A percentile compares a stretch with the other conserved stretches of the same genome.
Conservation (phyloP, 2,329 filamentous ascomycete genomes). For the Stromatinia cepivora region DNA sequence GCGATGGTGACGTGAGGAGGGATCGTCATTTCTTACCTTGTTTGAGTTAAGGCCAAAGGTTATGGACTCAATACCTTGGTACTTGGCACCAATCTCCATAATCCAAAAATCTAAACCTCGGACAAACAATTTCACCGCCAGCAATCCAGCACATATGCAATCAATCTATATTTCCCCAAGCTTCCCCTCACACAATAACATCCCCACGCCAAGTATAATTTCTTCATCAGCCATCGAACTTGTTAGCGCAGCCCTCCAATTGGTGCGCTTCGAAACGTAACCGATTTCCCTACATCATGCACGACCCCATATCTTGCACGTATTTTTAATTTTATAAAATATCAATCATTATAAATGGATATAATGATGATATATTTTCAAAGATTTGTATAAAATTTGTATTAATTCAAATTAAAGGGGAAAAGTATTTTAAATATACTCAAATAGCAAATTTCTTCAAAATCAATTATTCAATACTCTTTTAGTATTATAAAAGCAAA, state of each 20-base stretch:
- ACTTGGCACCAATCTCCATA: not conserved
- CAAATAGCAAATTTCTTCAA: no score
- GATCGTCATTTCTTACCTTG: constrained; percentile 16
- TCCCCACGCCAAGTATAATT: constrained; percentile 1
- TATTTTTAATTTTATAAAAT: no score
- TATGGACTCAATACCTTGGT: not conserved
- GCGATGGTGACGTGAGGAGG: not conserved
- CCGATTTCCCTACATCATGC: no score
- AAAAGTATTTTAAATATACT: no score
- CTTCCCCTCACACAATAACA: not conserved
- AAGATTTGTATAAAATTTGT: no score
- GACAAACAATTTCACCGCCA: constrained; percentile 10
- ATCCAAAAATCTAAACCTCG: not conserved
- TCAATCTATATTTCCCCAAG: constrained; percentile 1
- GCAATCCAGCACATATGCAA: not conserved
- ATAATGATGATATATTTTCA: no score
- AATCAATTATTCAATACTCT: no score
- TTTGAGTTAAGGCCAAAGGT: not conserved
- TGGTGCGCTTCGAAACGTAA: constrained; percentile 16
- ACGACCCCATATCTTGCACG: no score
- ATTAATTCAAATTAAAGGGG: no score
- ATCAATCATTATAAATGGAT: no score
- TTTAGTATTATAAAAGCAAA: no score
- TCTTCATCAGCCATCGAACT: not conserved
- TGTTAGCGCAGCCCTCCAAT: constrained; percentile 1